Conservation (phyloP, 2,329 filamentous ascomycete genomes). For the Ceratocystis variospora region DNA sequence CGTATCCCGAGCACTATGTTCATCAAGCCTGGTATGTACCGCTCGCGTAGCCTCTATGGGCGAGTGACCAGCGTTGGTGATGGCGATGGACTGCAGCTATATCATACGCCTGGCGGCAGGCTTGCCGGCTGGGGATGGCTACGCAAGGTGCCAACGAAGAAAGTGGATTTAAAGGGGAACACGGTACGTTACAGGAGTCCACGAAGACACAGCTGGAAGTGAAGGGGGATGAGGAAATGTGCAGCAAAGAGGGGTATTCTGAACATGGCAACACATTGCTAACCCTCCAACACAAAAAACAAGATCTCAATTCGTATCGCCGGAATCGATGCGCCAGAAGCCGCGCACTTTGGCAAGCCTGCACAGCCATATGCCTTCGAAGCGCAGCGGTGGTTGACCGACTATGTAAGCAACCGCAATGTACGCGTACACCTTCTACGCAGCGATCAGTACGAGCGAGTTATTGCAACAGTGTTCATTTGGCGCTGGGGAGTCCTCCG, state of each 20-base stretch:
- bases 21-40: slow-evolving; percentile 62
- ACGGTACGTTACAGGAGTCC: slow-evolving; percentile 44
- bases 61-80: slow-evolving; percentile 88
- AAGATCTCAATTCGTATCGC: slow-evolving; percentile 82
- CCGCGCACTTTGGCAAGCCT: slow-evolving; percentile 79
- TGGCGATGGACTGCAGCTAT: slow-evolving; percentile 89
- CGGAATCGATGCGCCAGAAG: slow-evolving; percentile 84
- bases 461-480: slow-evolving; percentile 74
- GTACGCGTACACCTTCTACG: slow-evolving; percentile 75
- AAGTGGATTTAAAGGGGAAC: slow-evolving; percentile 55
- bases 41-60: slow-evolving; percentile 64
- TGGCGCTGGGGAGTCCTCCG: slow-evolving; percentile 53
- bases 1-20: slow-evolving; percentile 67
- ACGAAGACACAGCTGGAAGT: neutral
- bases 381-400: slow-evolving; percentile 65
- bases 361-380: slow-evolving; percentile 75
- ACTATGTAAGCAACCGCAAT: slow-evolving; percentile 54
- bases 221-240: neutral
- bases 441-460: slow-evolving; percentile 81
- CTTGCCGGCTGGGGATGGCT: slow-evolving; percentile 88
- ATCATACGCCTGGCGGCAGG: slow-evolving; percentile 84
- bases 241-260: neutral
- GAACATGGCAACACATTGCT: neutral
- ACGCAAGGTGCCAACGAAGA: slow-evolving; percentile 56
- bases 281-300: neutral